phyloP scores from a whole-genome alignment of 2,329 filamentous ascomycete species.

The Ophiostoma sp. region DNA sequence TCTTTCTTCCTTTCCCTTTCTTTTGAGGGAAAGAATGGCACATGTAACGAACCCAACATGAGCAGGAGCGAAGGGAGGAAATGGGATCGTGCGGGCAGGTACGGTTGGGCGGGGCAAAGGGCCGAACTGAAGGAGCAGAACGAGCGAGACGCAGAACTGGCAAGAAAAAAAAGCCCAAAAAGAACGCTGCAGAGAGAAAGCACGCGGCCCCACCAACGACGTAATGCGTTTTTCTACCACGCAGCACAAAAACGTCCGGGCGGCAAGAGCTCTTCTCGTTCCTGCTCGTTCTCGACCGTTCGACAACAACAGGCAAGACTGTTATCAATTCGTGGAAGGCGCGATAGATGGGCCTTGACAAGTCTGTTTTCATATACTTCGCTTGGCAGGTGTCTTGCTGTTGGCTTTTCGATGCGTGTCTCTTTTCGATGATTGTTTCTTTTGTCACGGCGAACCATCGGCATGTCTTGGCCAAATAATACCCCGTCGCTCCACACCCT shows the following conservation, averaged over 20 bases:
- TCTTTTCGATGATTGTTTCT: not conserved
- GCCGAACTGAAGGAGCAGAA: conserved; percentile 16
- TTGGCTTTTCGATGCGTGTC: not conserved
- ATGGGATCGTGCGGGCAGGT: not conserved
- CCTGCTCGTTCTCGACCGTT: not conserved
- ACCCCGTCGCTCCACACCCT: conserved; percentile 1
- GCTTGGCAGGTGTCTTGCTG: not conserved
- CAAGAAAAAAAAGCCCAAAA: not conserved
- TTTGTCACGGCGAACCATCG: not conserved
- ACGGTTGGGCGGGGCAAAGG: conserved; percentile 25
- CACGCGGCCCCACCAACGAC: conserved; percentile 24
- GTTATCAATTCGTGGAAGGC: conserved; percentile 4
- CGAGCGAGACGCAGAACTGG: not conserved
- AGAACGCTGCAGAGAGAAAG: conserved; percentile 9
- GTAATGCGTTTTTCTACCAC: conserved; percentile 20
- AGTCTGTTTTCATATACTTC: not conserved
- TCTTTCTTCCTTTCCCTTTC: not conserved
- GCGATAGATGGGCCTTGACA: not conserved
- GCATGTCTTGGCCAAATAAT: conserved; percentile 9
- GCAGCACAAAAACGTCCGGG: not conserved
- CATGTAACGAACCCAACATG: not conserved
- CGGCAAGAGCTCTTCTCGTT: conserved; percentile 6
- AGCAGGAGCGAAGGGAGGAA: conserved; percentile 8
- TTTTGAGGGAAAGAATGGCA: not conserved
- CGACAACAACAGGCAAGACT: not conserved